Conservation (phyloP, 192 early-diverging fungal species). For the Coemansia sp. region DNA sequence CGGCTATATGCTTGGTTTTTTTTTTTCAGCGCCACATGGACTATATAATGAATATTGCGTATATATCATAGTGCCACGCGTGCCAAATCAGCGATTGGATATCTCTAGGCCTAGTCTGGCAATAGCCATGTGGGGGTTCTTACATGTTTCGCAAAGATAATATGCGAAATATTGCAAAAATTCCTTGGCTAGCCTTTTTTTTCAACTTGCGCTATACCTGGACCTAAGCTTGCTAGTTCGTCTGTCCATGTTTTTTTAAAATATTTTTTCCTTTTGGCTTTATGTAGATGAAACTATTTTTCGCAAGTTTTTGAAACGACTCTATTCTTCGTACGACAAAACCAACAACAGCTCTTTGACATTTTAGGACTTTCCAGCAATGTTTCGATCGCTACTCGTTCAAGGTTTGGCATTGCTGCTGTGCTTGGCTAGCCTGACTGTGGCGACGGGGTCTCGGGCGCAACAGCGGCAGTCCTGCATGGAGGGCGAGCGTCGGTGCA, state of each 20-base stretch:
- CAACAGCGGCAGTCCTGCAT: slow-evolving; percentile 10
- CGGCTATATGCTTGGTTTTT: background rate
- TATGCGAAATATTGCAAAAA: background rate
- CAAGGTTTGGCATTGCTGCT: background rate
- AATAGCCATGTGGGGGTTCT: background rate
- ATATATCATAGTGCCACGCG: background rate
- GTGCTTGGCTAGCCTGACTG: background rate
- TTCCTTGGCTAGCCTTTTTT: too few species aligned
- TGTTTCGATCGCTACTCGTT: slow-evolving; percentile 1
- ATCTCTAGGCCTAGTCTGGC: background rate
- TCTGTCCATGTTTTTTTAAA: background rate
- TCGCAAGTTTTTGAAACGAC: background rate
- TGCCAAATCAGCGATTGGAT: background rate
- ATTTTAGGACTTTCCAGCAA: background rate
- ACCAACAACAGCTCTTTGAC: background rate
- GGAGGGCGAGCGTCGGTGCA: slow-evolving; percentile 38
- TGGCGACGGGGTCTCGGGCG: background rate
- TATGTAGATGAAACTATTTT: background rate
- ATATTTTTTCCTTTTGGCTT: background rate
- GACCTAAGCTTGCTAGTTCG: background rate
- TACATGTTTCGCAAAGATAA: background rate
- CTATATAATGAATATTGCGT: background rate
- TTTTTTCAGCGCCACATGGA: background rate
- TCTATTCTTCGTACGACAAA: background rate
- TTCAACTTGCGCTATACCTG: too few species aligned